A percentile compares a stretch with the other conserved stretches of the same genome.
These are phyloP conservation scores for Nadsonia starkeyi-henricii DNA, from an alignment of 1,139 yeast species.

Conservation along the genomic window DNA sequence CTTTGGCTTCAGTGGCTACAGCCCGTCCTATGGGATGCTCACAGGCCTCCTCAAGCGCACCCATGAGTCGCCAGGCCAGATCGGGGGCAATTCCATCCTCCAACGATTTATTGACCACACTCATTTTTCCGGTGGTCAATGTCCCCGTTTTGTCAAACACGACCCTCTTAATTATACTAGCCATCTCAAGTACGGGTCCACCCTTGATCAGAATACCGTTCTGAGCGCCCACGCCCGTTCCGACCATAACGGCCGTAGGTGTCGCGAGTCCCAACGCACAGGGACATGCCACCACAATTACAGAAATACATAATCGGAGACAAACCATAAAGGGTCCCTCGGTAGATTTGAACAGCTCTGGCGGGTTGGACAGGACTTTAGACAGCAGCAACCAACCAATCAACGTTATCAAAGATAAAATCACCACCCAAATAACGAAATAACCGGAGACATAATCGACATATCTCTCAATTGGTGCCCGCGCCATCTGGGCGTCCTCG, in stretches of 20 bases:
- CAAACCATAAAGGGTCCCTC: constrained; percentile 54
- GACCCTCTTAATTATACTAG: constrained; percentile 50
- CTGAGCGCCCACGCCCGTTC: constrained; percentile 89
- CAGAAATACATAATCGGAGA: constrained; percentile 77
- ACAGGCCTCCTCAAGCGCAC: constrained; percentile 51
- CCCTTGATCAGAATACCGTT: constrained; percentile 88
- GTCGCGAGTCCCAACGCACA: constrained; percentile 96
- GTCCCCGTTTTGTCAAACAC: constrained; percentile 96
- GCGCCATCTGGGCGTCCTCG: constrained; percentile 74
- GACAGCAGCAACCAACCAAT: constrained; percentile 46
- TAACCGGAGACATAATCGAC: constrained; percentile 78
- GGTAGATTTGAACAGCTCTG: constrained; percentile 40
- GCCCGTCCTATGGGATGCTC: constrained; percentile 88
- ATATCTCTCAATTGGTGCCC: constrained; percentile 81
- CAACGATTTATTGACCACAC: constrained; percentile 26
- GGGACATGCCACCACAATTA: constrained; percentile 94
- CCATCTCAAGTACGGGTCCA: constrained; percentile 74
- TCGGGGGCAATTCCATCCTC: constrained; percentile 10
- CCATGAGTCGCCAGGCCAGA: constrained; percentile 47
- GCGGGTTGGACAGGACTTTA: constrained; percentile 31
- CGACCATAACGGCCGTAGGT: constrained; percentile 98
- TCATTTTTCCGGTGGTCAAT: constrained; percentile 74
- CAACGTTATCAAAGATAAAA: constrained; percentile 52
- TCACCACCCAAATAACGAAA: constrained; percentile 68
- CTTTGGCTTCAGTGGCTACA: constrained; percentile 29